Evolutionary conservation across 1,284 basidiomycete species (phyloP).

Genomic region (Marasmius sp.): DNA sequence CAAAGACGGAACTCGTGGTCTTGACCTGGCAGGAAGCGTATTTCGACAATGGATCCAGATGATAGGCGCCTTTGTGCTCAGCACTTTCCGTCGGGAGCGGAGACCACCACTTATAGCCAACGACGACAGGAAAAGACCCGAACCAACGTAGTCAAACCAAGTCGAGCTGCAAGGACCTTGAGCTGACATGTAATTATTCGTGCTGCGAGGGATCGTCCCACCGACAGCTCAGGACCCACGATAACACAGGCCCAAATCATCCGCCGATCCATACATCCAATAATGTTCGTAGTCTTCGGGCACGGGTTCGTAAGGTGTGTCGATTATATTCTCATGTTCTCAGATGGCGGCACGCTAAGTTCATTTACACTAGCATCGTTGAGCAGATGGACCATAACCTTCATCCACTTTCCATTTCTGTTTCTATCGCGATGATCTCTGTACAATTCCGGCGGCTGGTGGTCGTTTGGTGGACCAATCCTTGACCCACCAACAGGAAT

Average conservation of each 20-base stretch:
- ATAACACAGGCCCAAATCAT: not conserved
- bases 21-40: not conserved
- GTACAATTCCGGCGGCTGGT: not conserved
- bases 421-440: conserved; percentile 5
- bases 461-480: not conserved
- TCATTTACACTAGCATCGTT: conserved; percentile 2
- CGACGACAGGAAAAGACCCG: conserved; percentile 68
- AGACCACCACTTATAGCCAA: conserved; percentile 53
- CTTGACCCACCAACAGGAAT: not conserved
- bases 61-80: conserved; percentile 34
- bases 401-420: conserved; percentile 7
- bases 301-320: conserved; percentile 12
- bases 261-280: conserved; percentile 4
- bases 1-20: not conserved
- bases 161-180: conserved; percentile 11
- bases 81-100: conserved; percentile 32
- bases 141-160: conserved; percentile 57
- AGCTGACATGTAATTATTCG: conserved; percentile 8
- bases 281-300: conserved; percentile 11
- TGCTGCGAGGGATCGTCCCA: not conserved
- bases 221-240: not conserved
- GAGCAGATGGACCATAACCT: conserved; percentile 13
- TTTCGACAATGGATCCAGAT: conserved; percentile 40
- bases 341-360: not conserved
- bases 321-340: not conserved